A percentile compares a stretch with the other conserved stretches of the same genome.
Conservation (phyloP, 148 eudicot genomes). For the Fagopyrum tataricum region DNA sequence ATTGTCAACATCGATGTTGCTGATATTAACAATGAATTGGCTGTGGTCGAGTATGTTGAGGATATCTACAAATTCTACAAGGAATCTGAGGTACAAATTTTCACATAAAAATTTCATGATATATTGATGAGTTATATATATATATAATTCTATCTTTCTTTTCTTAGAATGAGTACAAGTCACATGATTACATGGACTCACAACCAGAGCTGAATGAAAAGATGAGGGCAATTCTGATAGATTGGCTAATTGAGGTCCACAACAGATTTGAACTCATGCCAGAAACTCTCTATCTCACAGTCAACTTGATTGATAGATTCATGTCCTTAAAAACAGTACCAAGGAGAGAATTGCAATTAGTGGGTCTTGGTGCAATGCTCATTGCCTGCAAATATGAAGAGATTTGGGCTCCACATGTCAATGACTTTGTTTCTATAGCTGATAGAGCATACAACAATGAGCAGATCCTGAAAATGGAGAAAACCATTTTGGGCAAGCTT, state of each 20-base stretch:
- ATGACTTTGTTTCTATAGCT: constrained; percentile 50
- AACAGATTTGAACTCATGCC: constrained; percentile 20
- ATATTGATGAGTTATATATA: no score
- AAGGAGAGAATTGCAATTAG: constrained; percentile 14
- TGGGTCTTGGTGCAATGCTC: constrained; percentile 16
- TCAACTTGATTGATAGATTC: constrained; percentile 18
- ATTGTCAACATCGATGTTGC: constrained; percentile 16
- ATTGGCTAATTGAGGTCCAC: constrained; percentile 19
- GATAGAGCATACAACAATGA: constrained; percentile 45
- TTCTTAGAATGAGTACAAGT: constrained; percentile 25
- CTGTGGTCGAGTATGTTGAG: constrained; percentile 21
- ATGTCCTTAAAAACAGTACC: constrained; percentile 11
- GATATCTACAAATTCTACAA: constrained; percentile 19
- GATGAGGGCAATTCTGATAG: constrained; percentile 18
- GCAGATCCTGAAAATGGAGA: constrained; percentile 62
- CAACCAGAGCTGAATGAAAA: constrained; percentile 15
- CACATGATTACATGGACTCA: constrained; percentile 12
- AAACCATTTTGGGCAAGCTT: constrained; percentile 39
- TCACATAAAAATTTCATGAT: neutral
- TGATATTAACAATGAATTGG: constrained; percentile 15
- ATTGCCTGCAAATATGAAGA: constrained; percentile 20
- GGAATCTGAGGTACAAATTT: constrained; percentile 12
- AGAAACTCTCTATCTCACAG: constrained; percentile 16
- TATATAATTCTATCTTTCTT: neutral
- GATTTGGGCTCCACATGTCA: constrained; percentile 26